Base-by-base conservation (phyloP, 2,329 filamentous ascomycete species). In the Colletotrichum lini region DNA sequence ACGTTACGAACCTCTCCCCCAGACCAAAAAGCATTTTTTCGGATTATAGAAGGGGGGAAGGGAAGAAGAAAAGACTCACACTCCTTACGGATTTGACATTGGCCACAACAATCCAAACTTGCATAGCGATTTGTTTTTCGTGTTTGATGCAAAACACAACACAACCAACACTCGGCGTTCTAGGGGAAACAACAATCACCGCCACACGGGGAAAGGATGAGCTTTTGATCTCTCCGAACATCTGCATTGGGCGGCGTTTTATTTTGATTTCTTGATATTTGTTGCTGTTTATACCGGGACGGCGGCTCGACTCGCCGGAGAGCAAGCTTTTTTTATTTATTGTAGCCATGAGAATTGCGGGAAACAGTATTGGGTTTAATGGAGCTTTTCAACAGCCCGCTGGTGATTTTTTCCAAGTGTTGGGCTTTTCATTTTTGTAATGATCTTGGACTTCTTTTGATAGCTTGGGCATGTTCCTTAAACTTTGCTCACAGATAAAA, bases 71-170 rank as follows among this genome's bases (percentile, higher is more conserved):
- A 65, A 65, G 35, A 56, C 23, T 53, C 42, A 73, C 73, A 71
- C 57, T 74, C 72, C 64, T 74, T 74, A 62, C 52, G 67, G 70
- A 71, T 56, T 62, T 21, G 38, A 66, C 60, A 62, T 70, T 70
- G 70, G 70, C 52, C 70, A 53, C 77, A 82, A 79, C 80, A 83
- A 83, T 82, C 83, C 82, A 84, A 84, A 85, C 81, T 52, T 87
- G 86, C 86, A 88, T 88, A 87, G 86, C 86, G 85, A 84, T 84
- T 42, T 86, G 82, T 84, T 84, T 83, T 78, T 73, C 58, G 61
- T 72, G 70, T 72, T 72, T 60, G 65, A 70, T 66, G 68, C 68
- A 62, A 26, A 62, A 71, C 50, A 65, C 60, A 65, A n/a, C 57
- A 54, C 54, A 49, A 68, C 38, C 38, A 52, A 45, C 61, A 67